phyloP scores from a whole-genome alignment of 306 rosid species.

The Rosa persica region DNA sequence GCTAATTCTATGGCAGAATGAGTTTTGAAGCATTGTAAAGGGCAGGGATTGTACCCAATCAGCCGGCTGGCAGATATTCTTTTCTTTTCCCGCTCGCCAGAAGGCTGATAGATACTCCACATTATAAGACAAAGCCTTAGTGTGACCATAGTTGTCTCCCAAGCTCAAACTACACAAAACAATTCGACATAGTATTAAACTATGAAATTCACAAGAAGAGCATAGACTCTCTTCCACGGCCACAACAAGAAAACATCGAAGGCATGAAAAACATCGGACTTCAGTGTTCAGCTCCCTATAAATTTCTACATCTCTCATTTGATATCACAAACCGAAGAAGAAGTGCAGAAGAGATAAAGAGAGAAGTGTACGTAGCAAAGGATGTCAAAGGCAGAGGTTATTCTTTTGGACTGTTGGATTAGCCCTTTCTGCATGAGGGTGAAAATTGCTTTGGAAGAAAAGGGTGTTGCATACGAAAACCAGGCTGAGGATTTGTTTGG shows the following conservation, averaged over 20 bases:
- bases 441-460: constrained; percentile 58
- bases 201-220: not conserved
- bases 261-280: not conserved
- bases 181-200: not conserved
- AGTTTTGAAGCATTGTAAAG: not conserved
- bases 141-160: not conserved
- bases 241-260: constrained; percentile 1
- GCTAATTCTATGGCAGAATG: not conserved
- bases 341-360: not conserved
- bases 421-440: constrained; percentile 65
- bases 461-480: constrained; percentile 35
- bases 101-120: not conserved
- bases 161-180: not conserved
- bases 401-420: constrained; percentile 50
- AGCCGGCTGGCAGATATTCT: not conserved
- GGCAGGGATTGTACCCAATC: not conserved
- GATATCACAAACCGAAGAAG: not conserved
- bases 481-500: constrained; percentile 67
- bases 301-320: not conserved
- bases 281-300: not conserved
- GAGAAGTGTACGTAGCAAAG: not conserved
- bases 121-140: not conserved
- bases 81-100: not conserved
- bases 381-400: constrained; percentile 50
- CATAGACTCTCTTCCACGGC: not conserved